Conservation (phyloP, 306 rosid species). For the Begonia masoniana region DNA sequence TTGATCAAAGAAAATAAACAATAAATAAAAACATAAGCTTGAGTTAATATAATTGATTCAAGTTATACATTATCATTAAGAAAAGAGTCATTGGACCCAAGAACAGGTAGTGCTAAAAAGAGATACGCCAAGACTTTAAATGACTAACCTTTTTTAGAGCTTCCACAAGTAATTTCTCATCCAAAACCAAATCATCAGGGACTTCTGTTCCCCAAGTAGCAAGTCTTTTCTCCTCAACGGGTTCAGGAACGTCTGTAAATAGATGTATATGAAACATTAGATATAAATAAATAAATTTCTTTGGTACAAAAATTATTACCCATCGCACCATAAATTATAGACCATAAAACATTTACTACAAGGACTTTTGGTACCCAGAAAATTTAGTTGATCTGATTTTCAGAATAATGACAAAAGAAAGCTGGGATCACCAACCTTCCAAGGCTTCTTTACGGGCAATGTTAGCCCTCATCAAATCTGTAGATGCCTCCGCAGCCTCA, state of each 20-base stretch:
- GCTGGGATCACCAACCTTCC: constrained; percentile 26
- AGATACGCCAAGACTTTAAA: neutral
- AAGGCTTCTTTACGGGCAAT: constrained; percentile 43
- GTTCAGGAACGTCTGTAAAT: constrained; percentile 25
- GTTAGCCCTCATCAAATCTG: constrained; percentile 47
- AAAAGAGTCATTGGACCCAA: no score
- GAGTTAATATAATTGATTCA: no score
- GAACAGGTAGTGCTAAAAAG: neutral
- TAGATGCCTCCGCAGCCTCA: constrained; percentile 38
- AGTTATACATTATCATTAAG: no score
- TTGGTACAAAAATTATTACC: no score
- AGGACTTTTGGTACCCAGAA: no score
- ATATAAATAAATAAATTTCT: no score
- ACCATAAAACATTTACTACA: no score
- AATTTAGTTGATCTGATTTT: neutral
- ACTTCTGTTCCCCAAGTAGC: constrained; percentile 66
- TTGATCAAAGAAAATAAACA: no score
- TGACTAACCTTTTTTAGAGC: constrained; percentile 36
- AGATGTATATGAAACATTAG: neutral
- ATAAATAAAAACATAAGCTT: no score
- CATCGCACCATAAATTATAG: no score
- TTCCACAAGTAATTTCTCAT: constrained; percentile 36
- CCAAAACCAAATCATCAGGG: constrained; percentile 44
- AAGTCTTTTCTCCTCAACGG: constrained; percentile 38
- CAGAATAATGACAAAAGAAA: neutral